Conservation (phyloP, 1,284 basidiomycete species). For the Trametes pubescens region DNA sequence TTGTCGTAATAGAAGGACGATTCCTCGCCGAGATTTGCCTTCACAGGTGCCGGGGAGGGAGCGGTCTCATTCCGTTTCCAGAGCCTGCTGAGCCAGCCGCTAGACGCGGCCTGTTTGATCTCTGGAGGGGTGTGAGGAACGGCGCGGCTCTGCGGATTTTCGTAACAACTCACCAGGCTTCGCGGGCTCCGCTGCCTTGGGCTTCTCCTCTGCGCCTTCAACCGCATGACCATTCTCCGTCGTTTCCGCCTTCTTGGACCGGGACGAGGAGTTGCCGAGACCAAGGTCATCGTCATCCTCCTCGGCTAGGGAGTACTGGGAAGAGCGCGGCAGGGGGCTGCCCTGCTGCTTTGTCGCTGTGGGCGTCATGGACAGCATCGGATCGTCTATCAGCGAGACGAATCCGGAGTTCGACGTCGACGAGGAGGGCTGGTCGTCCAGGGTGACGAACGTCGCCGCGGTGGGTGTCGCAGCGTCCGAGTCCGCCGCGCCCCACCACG, state of each 20-base stretch:
- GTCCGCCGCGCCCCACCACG: constrained; percentile 73
- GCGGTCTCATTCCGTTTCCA: constrained; percentile 66
- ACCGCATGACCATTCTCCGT: constrained; percentile 25
- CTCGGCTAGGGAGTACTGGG: constrained; percentile 37
- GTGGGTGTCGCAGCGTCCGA: constrained; percentile 68
- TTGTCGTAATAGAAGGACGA: constrained; percentile 94
- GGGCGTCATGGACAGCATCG: constrained; percentile 54
- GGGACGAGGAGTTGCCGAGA: constrained; percentile 73
- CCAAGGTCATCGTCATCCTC: constrained; percentile 89
- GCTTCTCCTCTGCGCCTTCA: constrained; percentile 23
- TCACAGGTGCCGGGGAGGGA: constrained; percentile 69
- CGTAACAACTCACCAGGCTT: constrained; percentile 40
- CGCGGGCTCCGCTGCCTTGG: constrained; percentile 31
- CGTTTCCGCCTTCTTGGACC: constrained; percentile 29
- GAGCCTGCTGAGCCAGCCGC: constrained; percentile 85
- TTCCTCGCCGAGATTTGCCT: constrained; percentile 94
- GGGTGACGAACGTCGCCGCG: constrained; percentile 65
- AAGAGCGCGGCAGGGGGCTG: constrained; percentile 38
- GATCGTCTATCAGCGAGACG: constrained; percentile 85
- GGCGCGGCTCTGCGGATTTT: background rate
- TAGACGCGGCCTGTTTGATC: constrained; percentile 45
- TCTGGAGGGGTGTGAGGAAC: constrained; percentile 23
- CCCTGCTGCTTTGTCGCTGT: constrained; percentile 33
- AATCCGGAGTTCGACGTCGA: constrained; percentile 66
- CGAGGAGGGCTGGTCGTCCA: constrained; percentile 48